Evolutionary conservation across 148 eudicot species (phyloP).

Genomic region (Silene latifolia): DNA sequence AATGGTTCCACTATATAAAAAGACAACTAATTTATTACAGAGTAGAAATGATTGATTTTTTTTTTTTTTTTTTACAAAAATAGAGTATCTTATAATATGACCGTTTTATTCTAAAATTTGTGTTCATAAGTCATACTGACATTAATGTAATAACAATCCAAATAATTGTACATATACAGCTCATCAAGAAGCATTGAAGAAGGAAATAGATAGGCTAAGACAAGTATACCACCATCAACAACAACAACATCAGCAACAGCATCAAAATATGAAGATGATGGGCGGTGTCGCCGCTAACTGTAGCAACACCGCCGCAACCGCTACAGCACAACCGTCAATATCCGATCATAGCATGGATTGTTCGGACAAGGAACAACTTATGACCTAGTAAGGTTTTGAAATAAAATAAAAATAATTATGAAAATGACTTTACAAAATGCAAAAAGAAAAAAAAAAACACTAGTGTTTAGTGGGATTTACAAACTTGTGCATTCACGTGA

Average conservation of each 20-base stretch:
- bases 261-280: conserved; percentile 41
- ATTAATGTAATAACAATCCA: neutral
- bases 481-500: conserved; percentile 38
- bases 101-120: too few relatives aligned
- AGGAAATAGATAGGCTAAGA: conserved; percentile 80
- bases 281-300: conserved; percentile 14
- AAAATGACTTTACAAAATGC: neutral
- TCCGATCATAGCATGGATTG: conserved; percentile 32
- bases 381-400: conserved; percentile 26
- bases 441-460: conserved; percentile 1
- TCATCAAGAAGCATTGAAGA: conserved; percentile 88
- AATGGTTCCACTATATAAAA: too few relatives aligned
- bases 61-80: too few relatives aligned
- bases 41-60: too few relatives aligned
- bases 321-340: conserved; percentile 13
- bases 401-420: neutral
- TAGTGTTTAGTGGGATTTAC: conserved; percentile 20
- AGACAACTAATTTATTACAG: too few relatives aligned
- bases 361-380: conserved; percentile 41
- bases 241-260: conserved; percentile 46
- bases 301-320: neutral
- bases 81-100: too few relatives aligned
- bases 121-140: neutral
- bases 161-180: conserved; percentile 37
- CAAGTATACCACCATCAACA: conserved; percentile 63